Evolutionary conservation across 495 filamentous ascomycete genomes (phyloP).

Genomic region (Aspergillus conjunctus): DNA sequence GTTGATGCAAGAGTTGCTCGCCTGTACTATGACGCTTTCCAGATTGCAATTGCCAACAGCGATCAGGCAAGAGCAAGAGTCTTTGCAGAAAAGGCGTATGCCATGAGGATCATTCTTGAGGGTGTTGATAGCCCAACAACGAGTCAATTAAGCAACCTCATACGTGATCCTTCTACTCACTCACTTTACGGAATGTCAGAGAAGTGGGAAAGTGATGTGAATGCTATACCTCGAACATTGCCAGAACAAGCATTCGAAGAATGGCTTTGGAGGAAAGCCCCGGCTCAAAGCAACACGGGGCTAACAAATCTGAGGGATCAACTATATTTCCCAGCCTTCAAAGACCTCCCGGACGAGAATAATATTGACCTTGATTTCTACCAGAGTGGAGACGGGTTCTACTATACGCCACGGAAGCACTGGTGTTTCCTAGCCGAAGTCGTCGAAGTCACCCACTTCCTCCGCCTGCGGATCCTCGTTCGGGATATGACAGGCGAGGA

Average conservation of each 20-base stretch:
- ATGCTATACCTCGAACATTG: neutral
- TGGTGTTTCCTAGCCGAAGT: slow-evolving; percentile 7
- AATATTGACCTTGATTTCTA: slow-evolving; percentile 4
- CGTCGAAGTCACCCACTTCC: neutral
- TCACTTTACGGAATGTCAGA: slow-evolving; percentile 7
- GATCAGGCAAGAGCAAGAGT: slow-evolving; percentile 7
- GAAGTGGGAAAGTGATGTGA: neutral
- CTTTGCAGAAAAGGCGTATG: slow-evolving; percentile 8
- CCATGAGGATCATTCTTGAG: neutral
- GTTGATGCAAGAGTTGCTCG: slow-evolving; percentile 1
- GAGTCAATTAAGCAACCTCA: neutral
- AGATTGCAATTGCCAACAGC: slow-evolving; percentile 1
- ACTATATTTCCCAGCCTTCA: neutral
- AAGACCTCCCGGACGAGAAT: neutral
- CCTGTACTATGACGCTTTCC: slow-evolving; percentile 5
- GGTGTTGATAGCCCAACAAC: slow-evolving; percentile 1
- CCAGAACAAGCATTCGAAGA: neutral
- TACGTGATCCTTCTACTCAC: neutral
- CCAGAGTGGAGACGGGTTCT: neutral
- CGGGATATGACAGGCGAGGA: neutral
- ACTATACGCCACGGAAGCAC: neutral
- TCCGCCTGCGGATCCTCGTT: neutral
- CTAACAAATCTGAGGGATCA: neutral
- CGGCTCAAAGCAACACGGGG: neutral
- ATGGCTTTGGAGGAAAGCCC: neutral